Base-by-base conservation (phyloP, 2,329 filamentous ascomycete species). In the Penicillium digitatum region DNA sequence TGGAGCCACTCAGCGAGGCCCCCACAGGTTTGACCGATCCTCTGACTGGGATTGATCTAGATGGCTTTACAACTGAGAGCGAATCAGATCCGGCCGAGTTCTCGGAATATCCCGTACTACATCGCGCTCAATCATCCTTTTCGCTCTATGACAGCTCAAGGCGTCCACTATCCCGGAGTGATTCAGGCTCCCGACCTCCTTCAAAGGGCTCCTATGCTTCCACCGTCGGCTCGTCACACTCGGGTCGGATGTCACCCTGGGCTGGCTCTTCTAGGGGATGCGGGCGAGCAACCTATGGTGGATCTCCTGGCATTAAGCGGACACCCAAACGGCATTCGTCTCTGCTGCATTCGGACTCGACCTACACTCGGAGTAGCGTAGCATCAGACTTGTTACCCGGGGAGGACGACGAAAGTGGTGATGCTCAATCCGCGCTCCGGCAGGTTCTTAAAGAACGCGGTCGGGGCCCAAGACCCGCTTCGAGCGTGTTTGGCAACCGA, bases 401-500 rank as follows among this genome's bases (percentile, higher is more conserved):
- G 9, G 58, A 64, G 1, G 66, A 70, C 1, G 67, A 69, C 11
- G 68, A 72, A 22, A 69, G 66, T 20, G 73, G 74, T 16, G 69
- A 79, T 66, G 78, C 77, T 20, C 76, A 78, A 56, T 73, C 77
- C 61, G 77, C 77, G 7, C 66, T 79, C 31, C 74, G 76, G 34
- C 73, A 78, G 55, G 73, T 79, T 3, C 68, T 79, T 18, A 72
- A 72, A 55, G 69, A 67, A 10, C 68, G 68, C 40, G 63, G 66
- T 29, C 62, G 68, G 12, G 63, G 64, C 16, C 52, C 64, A 7
- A 55, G 66, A 35, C 66, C 67, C 8, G 63, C 69, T 5, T 64
- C 63, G 4, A 62, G 69, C 35, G 61, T 66, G 42, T 72, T 69
- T 63, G 66, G 58, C 42, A 60, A 59, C 53, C 69, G 59, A 29